These are phyloP conservation scores for Claviceps cyperi DNA, from an alignment of 2,329 filamentous ascomycete species.

Conservation along the genomic window DNA sequence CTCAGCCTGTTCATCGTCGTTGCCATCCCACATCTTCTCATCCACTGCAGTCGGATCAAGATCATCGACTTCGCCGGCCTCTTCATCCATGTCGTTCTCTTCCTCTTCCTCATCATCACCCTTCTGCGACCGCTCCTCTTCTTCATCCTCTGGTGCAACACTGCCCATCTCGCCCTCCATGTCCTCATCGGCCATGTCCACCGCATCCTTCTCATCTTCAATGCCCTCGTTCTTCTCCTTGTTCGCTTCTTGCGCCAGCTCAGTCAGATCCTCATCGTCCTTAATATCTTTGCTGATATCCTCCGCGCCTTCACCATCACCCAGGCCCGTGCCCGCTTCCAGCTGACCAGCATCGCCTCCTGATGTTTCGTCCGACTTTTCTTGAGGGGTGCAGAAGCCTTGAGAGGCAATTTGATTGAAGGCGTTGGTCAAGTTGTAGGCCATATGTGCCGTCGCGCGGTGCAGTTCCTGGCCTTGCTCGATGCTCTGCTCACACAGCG, in stretches of 20 bases:
- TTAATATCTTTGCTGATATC: constrained; percentile 97
- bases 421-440: constrained; percentile 58
- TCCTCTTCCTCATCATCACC: constrained; percentile 50
- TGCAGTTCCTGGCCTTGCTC: constrained; percentile 50
- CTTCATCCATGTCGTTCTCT: constrained; percentile 71
- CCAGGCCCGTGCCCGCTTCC: constrained; percentile 83
- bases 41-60: constrained; percentile 81
- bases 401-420: constrained; percentile 69
- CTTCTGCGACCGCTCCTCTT: constrained; percentile 44
- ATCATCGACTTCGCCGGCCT: constrained; percentile 81
- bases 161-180: constrained; percentile 71
- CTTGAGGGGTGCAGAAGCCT: constrained; percentile 83
- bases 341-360: constrained; percentile 62
- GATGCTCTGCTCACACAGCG: constrained; percentile 44
- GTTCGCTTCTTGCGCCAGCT: constrained; percentile 75
- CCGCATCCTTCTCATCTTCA: constrained; percentile 68
- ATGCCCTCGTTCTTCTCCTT: constrained; percentile 51
- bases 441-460: constrained; percentile 55
- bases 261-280: constrained; percentile 82
- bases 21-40: constrained; percentile 97
- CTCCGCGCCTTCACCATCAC: constrained; percentile 87
- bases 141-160: constrained; percentile 46
- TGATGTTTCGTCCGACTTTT: constrained; percentile 58
- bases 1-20: constrained; percentile 62
- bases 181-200: constrained; percentile 88